These are phyloP conservation scores for Macrophomina phaseolina DNA, from an alignment of 2,329 filamentous ascomycete species.

Conservation along the genomic window DNA sequence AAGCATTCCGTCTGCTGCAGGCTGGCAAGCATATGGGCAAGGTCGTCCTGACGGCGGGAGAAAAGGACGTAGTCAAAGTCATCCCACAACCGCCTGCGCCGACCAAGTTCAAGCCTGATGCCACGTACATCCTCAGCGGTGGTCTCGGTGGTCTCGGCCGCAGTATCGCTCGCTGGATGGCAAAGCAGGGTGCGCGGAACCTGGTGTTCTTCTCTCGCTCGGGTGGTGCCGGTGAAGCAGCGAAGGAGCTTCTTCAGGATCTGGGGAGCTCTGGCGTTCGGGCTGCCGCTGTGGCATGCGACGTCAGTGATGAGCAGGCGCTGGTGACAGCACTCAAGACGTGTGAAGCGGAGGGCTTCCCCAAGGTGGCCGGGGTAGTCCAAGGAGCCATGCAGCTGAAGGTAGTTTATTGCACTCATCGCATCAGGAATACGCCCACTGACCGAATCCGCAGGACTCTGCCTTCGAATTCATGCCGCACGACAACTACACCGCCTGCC, in stretches of 20 bases:
- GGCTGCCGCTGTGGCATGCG: neutral
- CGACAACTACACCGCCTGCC: slow-evolving; percentile 25
- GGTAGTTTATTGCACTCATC: neutral
- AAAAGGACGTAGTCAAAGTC: slow-evolving; percentile 4
- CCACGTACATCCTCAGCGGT: slow-evolving; percentile 36
- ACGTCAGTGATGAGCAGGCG: slow-evolving; percentile 2
- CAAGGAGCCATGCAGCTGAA: slow-evolving; percentile 38
- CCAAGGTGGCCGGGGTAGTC: slow-evolving; percentile 34
- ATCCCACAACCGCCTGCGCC: slow-evolving; percentile 22
- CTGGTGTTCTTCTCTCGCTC: slow-evolving; percentile 30
- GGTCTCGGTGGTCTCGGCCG: slow-evolving; percentile 36
- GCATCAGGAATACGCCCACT: slow-evolving; percentile 15
- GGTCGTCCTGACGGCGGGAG: slow-evolving; percentile 30
- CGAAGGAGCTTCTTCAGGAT: neutral
- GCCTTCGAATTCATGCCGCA: slow-evolving; percentile 27
- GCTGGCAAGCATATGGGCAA: slow-evolving; percentile 29
- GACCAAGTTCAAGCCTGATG: neutral
- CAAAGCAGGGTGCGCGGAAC: slow-evolving; percentile 18
- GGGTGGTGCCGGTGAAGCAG: neutral
- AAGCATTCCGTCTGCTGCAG: slow-evolving; percentile 33
- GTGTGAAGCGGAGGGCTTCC: neutral
- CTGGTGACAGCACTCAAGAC: neutral
- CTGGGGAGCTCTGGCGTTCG: neutral
- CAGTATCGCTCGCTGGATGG: slow-evolving; percentile 32
- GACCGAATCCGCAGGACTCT: slow-evolving; percentile 3